phyloP scores from a whole-genome alignment of 2,329 filamentous ascomycete species.

The Cordyceps fumosorosea region DNA sequence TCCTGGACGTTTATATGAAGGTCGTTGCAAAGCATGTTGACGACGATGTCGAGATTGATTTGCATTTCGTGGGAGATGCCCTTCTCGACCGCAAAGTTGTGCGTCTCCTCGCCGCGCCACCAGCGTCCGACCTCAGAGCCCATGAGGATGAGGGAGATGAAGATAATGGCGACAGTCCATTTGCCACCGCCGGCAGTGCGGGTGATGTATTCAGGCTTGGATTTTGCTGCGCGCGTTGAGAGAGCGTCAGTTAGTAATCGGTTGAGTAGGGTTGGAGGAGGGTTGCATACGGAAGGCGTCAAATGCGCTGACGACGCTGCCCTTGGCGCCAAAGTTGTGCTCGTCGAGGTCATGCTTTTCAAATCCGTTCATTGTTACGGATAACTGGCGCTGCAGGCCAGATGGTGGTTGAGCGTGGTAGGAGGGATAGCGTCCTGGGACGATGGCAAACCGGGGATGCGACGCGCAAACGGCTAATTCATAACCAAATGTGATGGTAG shows the following conservation, averaged over 20 bases:
- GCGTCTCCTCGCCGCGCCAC: conserved; percentile 77
- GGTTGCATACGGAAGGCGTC: conserved; percentile 78
- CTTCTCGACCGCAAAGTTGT: conserved; percentile 91
- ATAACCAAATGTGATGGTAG: not conserved
- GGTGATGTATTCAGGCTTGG: conserved; percentile 86
- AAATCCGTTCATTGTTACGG: conserved; percentile 67
- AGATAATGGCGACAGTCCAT: conserved; percentile 79
- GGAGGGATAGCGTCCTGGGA: not conserved
- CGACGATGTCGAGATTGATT: conserved; percentile 91
- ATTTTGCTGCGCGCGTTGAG: conserved; percentile 61
- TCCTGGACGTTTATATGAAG: conserved; percentile 98
- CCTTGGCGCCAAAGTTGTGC: conserved; percentile 70
- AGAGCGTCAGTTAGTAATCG: not conserved
- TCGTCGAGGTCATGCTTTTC: conserved; percentile 62
- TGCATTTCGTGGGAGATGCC: conserved; percentile 81
- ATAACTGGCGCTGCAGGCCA: conserved; percentile 4
- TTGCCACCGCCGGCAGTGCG: conserved; percentile 81
- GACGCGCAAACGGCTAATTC: not conserved
- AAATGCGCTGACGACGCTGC: conserved; percentile 73
- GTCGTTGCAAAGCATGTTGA: conserved; percentile 80
- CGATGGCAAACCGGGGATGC: not conserved
- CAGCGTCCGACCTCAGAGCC: conserved; percentile 73
- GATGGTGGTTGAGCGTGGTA: not conserved
- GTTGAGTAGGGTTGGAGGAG: not conserved
- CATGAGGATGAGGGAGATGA: conserved; percentile 68